phyloP scores from a whole-genome alignment of 352 stramenopile genomes.

The Hyaloperonospora arabidopsidis region DNA sequence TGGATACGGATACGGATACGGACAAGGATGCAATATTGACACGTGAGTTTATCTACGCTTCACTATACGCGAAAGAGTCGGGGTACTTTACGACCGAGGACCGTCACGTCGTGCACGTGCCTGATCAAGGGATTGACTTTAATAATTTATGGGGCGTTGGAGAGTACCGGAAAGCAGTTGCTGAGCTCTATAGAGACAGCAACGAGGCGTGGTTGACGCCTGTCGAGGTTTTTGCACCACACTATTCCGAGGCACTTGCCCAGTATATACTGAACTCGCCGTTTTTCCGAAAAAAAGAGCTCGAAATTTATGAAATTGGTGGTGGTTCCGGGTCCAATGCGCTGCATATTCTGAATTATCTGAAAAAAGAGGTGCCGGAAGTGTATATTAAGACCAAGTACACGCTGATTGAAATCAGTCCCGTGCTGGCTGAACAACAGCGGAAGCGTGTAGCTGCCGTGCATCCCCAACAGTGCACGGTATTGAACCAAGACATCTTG shows the following conservation, averaged over 20 bases:
- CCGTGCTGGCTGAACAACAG: conserved; percentile 80
- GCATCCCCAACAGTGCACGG: conserved; percentile 59
- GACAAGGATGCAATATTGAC: conserved; percentile 36
- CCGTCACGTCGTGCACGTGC: conserved; percentile 69
- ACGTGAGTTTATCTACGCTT: conserved; percentile 78
- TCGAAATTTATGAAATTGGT: conserved; percentile 83
- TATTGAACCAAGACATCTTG: conserved; percentile 79
- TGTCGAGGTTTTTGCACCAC: conserved; percentile 83
- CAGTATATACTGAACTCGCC: conserved; percentile 83
- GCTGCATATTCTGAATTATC: conserved; percentile 85
- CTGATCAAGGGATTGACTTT: conserved; percentile 58
- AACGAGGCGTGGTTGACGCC: conserved; percentile 86
- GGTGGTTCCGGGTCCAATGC: conserved; percentile 85
- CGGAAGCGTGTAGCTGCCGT: conserved; percentile 38
- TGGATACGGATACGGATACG: not conserved
- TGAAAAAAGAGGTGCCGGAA: conserved; percentile 58
- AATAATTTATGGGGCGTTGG: conserved; percentile 61
- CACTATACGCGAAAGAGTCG: conserved; percentile 65
- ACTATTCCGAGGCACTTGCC: conserved; percentile 83
- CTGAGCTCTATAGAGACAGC: conserved; percentile 56
- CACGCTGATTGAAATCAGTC: conserved; percentile 86
- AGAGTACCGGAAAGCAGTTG: conserved; percentile 62
- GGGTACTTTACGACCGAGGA: conserved; percentile 79
- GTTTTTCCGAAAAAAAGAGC: conserved; percentile 35
- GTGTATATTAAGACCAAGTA: conserved; percentile 81